Percentiles rank a stretch among this genome's conserved stretches.
phyloP scores from a whole-genome alignment of 2,329 filamentous ascomycete genomes.

The Sarocladium brachiariae region DNA sequence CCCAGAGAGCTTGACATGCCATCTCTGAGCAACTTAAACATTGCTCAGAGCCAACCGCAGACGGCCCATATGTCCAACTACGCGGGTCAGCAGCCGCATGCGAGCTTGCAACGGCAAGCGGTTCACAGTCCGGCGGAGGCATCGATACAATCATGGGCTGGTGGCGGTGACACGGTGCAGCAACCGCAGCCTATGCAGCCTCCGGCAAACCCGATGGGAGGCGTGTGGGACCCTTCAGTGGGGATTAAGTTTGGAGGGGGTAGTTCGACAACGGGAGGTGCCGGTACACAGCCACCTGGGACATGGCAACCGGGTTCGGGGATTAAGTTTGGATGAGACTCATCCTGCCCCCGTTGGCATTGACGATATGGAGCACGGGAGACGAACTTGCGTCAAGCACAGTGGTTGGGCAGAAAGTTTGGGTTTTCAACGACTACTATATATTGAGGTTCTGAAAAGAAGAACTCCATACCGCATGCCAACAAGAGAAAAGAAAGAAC shows the following conservation, averaged over 20 bases:
- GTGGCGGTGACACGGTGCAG: constrained; percentile 46
- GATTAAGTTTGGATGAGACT: constrained; percentile 45
- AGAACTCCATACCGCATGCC: too few species aligned
- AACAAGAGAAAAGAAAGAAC: too few species aligned
- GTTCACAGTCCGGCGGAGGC: constrained; percentile 33
- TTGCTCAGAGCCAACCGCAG: constrained; percentile 22
- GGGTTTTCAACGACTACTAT: too few species aligned
- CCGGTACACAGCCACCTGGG: constrained; percentile 24
- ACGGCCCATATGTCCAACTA: constrained; percentile 17
- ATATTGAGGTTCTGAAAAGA: too few species aligned
- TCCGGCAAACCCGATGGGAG: constrained; percentile 26
- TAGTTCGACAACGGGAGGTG: constrained; percentile 17
- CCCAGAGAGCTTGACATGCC: constrained; percentile 46
- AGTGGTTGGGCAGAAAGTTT: too few species aligned
- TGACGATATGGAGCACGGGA: background rate
- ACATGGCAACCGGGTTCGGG: constrained; percentile 55
- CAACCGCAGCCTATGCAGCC: constrained; percentile 44
- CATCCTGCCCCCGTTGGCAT: too few species aligned
- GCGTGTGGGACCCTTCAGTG: constrained; percentile 72
- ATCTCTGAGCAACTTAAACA: constrained; percentile 37
- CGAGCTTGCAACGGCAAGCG: constrained; percentile 17
- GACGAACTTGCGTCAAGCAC: background rate
- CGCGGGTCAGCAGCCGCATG: constrained; percentile 15
- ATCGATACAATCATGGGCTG: constrained; percentile 53
- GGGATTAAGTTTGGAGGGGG: constrained; percentile 62